Percentiles rank a stretch among this genome's conserved stretches.
These are phyloP conservation scores for Neocatenulostroma microsporum DNA, from an alignment of 2,329 filamentous ascomycete species.

Conservation along the genomic window DNA sequence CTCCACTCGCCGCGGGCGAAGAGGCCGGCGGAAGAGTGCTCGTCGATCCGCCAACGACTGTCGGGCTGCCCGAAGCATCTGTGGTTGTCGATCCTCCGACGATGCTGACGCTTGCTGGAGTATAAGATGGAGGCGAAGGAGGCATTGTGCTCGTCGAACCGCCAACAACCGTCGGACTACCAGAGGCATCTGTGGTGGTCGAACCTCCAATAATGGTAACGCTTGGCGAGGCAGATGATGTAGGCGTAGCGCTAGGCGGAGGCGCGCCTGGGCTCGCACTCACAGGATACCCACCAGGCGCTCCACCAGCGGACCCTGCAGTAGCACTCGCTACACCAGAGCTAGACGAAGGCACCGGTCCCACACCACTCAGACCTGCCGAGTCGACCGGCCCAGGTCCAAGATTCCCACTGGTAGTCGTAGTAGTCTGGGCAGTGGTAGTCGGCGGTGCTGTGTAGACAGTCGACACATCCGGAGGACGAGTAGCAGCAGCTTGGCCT, in stretches of 20 bases:
- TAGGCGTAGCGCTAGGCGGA: background rate
- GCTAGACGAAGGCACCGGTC: background rate
- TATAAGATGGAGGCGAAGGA: background rate
- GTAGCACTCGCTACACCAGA: background rate
- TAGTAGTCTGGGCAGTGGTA: constrained; percentile 4
- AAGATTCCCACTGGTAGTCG: background rate
- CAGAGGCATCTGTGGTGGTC: no score
- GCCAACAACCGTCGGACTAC: no score
- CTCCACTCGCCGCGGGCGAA: no score
- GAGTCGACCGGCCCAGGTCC: background rate
- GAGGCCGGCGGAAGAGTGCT: no score
- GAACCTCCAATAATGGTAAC: background rate
- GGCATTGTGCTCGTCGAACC: no score
- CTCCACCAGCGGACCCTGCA: background rate
- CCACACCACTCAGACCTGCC: background rate
- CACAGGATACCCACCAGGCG: background rate
- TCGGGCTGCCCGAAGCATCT: no score
- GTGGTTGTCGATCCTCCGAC: background rate
- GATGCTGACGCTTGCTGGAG: background rate
- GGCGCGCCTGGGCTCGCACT: background rate
- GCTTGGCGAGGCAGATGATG: background rate
- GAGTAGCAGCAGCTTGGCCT: constrained; percentile 7
- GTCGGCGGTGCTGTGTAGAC: constrained; percentile 12
- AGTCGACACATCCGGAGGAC: constrained; percentile 13
- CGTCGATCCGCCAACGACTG: no score